phyloP scores from a whole-genome alignment of 2,329 filamentous ascomycete genomes.

The Fusarium sp. region DNA sequence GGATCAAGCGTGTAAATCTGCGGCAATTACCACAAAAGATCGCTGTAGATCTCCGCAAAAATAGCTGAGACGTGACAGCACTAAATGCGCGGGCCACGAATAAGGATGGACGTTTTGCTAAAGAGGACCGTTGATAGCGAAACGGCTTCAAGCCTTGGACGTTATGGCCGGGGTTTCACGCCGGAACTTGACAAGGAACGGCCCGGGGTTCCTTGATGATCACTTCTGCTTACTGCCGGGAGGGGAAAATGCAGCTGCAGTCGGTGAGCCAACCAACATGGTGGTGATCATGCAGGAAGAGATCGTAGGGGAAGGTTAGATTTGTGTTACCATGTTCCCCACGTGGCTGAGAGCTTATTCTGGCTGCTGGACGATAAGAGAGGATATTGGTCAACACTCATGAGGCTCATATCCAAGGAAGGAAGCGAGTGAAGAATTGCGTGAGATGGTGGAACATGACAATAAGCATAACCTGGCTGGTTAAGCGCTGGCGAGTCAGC shows the following conservation, averaged over 20 bases:
- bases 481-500: conserved; percentile 16
- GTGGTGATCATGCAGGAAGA: background rate
- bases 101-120: conserved; percentile 4
- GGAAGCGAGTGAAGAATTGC: background rate
- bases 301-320: background rate
- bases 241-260: conserved; percentile 3
- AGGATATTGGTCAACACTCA: background rate
- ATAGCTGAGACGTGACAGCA: conserved; percentile 12
- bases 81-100: conserved; percentile 15
- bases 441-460: background rate
- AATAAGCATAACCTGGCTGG: background rate
- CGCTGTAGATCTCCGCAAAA: conserved; percentile 7
- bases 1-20: conserved; percentile 2
- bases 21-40: conserved; percentile 22
- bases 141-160: conserved; percentile 18
- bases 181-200: conserved; percentile 28
- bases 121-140: conserved; percentile 1
- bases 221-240: background rate
- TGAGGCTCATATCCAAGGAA: too few species aligned
- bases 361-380: background rate
- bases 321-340: background rate
- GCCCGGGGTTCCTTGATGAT: conserved; percentile 19
- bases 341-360: background rate
- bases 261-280: conserved; percentile 1
- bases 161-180: conserved; percentile 18